Conservation (phyloP, 1,139 yeast genomes). For the Blastobotrys proliferans region DNA sequence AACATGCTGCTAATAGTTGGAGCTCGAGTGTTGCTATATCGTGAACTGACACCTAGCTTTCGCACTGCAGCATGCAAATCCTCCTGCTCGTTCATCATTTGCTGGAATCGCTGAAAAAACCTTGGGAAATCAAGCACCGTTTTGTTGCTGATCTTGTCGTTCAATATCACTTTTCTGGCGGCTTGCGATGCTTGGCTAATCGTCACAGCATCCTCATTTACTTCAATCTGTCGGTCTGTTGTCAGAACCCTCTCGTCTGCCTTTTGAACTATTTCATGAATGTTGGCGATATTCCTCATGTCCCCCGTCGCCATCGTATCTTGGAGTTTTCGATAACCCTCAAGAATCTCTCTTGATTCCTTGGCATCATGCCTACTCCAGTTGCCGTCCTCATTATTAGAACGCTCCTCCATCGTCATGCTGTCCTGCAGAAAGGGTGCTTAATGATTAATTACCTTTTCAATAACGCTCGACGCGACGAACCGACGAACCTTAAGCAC, state of each 20-base stretch:
- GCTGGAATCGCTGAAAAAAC: slow-evolving; percentile 14
- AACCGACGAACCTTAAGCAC: too few relatives aligned
- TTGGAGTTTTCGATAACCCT: not conserved
- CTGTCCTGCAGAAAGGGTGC: too few relatives aligned
- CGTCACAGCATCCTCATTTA: slow-evolving; percentile 16
- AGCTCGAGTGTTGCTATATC: not conserved
- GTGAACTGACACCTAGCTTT: not conserved
- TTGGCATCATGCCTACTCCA: slow-evolving; percentile 7
- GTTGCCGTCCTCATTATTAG: too few relatives aligned
- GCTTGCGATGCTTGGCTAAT: slow-evolving; percentile 12
- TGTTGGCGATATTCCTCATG: not conserved
- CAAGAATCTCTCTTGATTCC: slow-evolving; percentile 6
- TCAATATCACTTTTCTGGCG: slow-evolving; percentile 12
- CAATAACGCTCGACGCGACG: too few relatives aligned
- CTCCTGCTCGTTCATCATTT: slow-evolving; percentile 1
- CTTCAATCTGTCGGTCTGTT: slow-evolving; percentile 20
- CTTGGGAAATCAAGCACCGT: slow-evolving; percentile 15
- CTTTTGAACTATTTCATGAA: slow-evolving; percentile 5
- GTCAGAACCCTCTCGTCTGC: slow-evolving; percentile 12
- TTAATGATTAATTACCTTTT: too few relatives aligned
- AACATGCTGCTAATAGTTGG: slow-evolving; percentile 7
- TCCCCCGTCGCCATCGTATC: not conserved
- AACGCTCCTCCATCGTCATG: too few relatives aligned
- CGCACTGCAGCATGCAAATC: not conserved
- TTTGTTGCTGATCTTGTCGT: slow-evolving; percentile 12